These are phyloP conservation scores for Durotheca rogersii DNA, from an alignment of 495 filamentous ascomycete species.

Conservation along the genomic window DNA sequence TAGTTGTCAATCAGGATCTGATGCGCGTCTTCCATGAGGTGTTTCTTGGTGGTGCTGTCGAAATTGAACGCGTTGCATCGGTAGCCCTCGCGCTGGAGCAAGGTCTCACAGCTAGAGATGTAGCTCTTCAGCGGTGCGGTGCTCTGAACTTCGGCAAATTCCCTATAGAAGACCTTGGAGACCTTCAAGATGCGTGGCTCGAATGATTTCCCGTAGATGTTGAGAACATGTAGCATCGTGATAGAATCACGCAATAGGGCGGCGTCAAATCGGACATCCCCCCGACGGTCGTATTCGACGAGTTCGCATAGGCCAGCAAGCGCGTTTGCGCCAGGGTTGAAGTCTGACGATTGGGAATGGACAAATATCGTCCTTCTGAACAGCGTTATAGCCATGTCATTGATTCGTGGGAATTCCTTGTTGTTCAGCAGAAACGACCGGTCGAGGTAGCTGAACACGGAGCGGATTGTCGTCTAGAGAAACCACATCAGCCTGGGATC, in stretches of 20 bases:
- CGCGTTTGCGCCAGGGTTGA: constrained; percentile 54
- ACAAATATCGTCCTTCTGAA: constrained; percentile 61
- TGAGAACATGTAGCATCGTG: constrained; percentile 76
- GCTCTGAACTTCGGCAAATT: constrained; percentile 65
- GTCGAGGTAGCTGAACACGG: constrained; percentile 90
- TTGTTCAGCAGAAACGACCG: constrained; percentile 79
- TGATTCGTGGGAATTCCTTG: constrained; percentile 50
- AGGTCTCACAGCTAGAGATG: constrained; percentile 60
- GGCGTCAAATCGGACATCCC: constrained; percentile 51
- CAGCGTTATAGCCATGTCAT: constrained; percentile 57
- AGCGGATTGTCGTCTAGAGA: constrained; percentile 67
- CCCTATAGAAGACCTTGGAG: constrained; percentile 63
- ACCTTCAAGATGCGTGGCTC: constrained; percentile 69
- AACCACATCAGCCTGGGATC: constrained; percentile 1
- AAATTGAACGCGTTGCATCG: constrained; percentile 78
- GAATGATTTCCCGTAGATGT: constrained; percentile 74
- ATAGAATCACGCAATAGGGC: constrained; percentile 68
- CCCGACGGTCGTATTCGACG: constrained; percentile 67
- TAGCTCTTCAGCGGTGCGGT: constrained; percentile 64
- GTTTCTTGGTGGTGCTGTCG: constrained; percentile 75
- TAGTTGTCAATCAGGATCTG: constrained; percentile 62
- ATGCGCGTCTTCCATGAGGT: constrained; percentile 70
- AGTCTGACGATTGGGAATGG: constrained; percentile 46
- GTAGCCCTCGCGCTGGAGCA: constrained; percentile 68
- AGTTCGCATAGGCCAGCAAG: constrained; percentile 74